Base-by-base conservation (phyloP, 2,329 filamentous ascomycete species). In the Sporothrix dimorphospora region DNA sequence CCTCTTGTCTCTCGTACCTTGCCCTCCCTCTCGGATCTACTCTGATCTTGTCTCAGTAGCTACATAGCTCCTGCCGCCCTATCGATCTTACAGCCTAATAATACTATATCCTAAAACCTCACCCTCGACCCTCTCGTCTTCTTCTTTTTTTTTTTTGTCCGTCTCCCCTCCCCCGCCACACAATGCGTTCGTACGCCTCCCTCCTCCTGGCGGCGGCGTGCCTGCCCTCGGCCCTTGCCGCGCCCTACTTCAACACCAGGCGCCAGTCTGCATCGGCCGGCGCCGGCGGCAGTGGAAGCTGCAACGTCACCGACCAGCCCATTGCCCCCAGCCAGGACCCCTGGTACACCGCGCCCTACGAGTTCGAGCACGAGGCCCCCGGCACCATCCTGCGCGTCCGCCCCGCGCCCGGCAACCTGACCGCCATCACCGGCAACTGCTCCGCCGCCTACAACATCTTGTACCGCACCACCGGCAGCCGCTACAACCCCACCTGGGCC, bases 391-490 rank as follows among this genome's bases (percentile, higher is more conserved):
- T 81, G 24, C 75, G 79, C 2, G 70, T 80, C 4, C 79, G 80
- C 0, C 40, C 74, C 2, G 77, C 78, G 0, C 77, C 78, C 11
- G 77, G 79, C 27, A 78, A 78, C 63, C 51, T 78, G 47, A 76
- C 75, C 1, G 24, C 71, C 34, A 59, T 78, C 0, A 65, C 73
- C 0, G 70, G 70, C 49, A 76, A 76, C 66, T 71, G 72, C 59
- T 76, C 75, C 4, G 72, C 75, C 1, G 78, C 77, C 0, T 82
- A 80, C 63, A 78, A 82, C 45, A 79, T 83, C 30, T 75, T 83
- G 0, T 83, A 81, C 73, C 78, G 81, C 19, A 82, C 81, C 0
- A 82, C 79, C 0, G 78, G 81, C 72, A 79, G 80, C 1, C 76
- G 73, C 1, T 78, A 79, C 71, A 73, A 75, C 21, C 78, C 81